Base-by-base conservation (phyloP, 2,329 filamentous ascomycete species). In the Fusarium sp. region DNA sequence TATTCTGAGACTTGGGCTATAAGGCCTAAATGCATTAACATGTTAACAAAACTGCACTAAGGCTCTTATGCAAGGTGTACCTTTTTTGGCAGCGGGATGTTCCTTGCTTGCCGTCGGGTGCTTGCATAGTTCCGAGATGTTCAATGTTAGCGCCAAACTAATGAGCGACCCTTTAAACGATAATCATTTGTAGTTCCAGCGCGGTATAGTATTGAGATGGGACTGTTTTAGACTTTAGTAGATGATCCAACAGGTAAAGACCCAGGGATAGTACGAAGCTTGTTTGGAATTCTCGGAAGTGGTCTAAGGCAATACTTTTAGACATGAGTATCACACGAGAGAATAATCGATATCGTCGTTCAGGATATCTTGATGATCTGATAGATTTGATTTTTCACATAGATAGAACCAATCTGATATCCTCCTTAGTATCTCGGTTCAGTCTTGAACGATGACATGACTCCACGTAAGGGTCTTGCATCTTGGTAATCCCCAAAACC, bases 51-150 rank as follows among this genome's bases (percentile, higher is more conserved):
- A 42, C 13, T 56, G 18, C 47, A 62, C 41, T 34, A 37, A 40
- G 32, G 27, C 23, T 4, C 16, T 47, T 45, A 62, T 55, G 48
- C 58, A 63, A 63, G 34, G 25, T 51, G 59, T 54, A 28, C 34
- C 34, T 57, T 20, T 47, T 46, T 48, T 64, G 43, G 55, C 59
- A 65, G 37, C 61, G 61, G 61, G 59, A 64, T 28, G 53, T 64
- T 47, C 45, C 59, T 64, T 64, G 45, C 61, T 53, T 53, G 49
- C 49, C 32, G 49, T 42, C 49, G 49, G 49, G 49, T 53, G 37
- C 49, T 64, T 64, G 61, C 61, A 64, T 64, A 20, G 32, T 50
- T 64, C 59, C 59, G 51, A 57, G 45, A 11, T 46, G 41, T 63
- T 42, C 13, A 30, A 57, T 30, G 16, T 30, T 64, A 64, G 61